These are phyloP conservation scores for Aureobasidium namibiae DNA, from an alignment of 2,329 filamentous ascomycete genomes.

Conservation along the genomic window DNA sequence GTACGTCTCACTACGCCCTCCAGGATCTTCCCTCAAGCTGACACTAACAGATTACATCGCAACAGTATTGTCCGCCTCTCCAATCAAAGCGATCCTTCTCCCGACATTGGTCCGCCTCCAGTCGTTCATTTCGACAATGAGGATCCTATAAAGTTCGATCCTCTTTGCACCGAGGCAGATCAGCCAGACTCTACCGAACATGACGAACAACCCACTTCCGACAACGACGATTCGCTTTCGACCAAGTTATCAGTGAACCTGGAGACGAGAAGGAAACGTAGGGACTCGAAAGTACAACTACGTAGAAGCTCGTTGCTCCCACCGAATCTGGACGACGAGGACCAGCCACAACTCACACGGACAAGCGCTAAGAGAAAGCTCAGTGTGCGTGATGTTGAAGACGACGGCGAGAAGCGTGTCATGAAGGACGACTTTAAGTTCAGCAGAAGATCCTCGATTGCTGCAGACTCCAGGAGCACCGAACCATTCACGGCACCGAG, in stretches of 20 bases:
- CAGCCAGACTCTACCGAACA: neutral
- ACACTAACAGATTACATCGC: slow-evolving; percentile 47
- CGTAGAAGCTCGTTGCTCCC: slow-evolving; percentile 35
- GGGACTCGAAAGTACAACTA: slow-evolving; percentile 39
- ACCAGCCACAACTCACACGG: slow-evolving; percentile 28
- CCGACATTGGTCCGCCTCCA: slow-evolving; percentile 56
- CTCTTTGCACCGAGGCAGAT: slow-evolving; percentile 12
- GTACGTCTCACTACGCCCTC: neutral
- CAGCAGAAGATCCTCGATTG: slow-evolving; percentile 27
- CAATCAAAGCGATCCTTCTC: slow-evolving; percentile 52
- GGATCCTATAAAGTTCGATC: slow-evolving; percentile 39
- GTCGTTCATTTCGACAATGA: slow-evolving; percentile 44
- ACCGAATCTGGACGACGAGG: slow-evolving; percentile 27
- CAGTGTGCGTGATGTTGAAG: slow-evolving; percentile 44
- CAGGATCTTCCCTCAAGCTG: slow-evolving; percentile 18
- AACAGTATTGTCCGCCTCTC: slow-evolving; percentile 44
- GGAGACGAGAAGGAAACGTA: slow-evolving; percentile 45
- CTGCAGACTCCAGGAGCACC: neutral
- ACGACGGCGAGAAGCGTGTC: slow-evolving; percentile 22
- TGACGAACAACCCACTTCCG: slow-evolving; percentile 18
- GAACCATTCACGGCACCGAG: neutral
- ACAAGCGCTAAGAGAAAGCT: slow-evolving; percentile 52
- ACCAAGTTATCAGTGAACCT: slow-evolving; percentile 37
- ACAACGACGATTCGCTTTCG: slow-evolving; percentile 30
- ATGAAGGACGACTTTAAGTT: slow-evolving; percentile 39